Percentiles rank a stretch among this genome's conserved stretches.
Evolutionary conservation across 805 yeast species (phyloP).

Genomic region (Babjeviella inositovora): DNA sequence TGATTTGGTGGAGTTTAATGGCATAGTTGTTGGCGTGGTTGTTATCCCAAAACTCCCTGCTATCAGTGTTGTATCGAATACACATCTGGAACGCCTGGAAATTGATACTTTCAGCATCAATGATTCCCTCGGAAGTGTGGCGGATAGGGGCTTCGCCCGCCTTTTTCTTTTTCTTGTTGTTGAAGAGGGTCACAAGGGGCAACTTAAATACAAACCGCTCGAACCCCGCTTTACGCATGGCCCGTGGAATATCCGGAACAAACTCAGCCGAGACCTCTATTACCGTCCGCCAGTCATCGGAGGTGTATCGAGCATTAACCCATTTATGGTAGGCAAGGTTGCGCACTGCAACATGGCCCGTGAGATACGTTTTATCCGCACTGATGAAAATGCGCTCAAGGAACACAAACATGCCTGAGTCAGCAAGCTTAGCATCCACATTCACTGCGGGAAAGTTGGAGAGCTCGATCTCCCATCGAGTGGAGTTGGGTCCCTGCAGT

Average conservation of each 20-base stretch:
- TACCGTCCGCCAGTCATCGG: conserved; percentile 67
- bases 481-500: no score
- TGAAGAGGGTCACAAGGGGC: conserved; percentile 24
- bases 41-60: conserved; percentile 65
- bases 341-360: conserved; percentile 68
- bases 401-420: no score
- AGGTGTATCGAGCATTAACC: conserved; percentile 59
- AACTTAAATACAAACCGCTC: conserved; percentile 63
- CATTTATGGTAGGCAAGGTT: conserved; percentile 56
- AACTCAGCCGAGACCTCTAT: conserved; percentile 52
- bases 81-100: conserved; percentile 21
- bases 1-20: conserved; percentile 20
- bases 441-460: no score
- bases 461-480: no score
- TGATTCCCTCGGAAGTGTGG: not conserved
- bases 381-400: conserved; percentile 50
- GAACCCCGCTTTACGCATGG: conserved; percentile 30
- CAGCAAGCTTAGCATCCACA: no score
- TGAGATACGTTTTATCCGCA: conserved; percentile 38
- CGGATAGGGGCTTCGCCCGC: not conserved
- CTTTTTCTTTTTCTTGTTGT: conserved; percentile 7
- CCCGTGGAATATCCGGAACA: conserved; percentile 37
- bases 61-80: conserved; percentile 31
- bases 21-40: conserved; percentile 44
- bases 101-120: not conserved